Evolutionary conservation across 1,284 basidiomycete species (phyloP).

Genomic region (Psilocybe mexicana): DNA sequence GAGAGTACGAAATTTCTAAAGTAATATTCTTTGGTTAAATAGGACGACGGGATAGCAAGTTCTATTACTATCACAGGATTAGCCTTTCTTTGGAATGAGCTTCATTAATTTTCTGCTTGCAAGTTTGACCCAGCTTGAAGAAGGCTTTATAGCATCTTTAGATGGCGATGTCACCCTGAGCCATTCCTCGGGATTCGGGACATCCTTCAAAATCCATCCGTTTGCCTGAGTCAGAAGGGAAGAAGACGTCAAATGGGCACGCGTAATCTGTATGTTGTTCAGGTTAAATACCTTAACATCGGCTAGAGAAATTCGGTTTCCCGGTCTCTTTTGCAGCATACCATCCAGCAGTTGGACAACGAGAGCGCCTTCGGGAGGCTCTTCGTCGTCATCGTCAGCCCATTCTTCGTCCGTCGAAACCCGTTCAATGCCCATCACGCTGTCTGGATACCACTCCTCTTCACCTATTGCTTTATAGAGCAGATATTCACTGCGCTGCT

Average conservation of each 20-base stretch:
- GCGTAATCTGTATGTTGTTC: background rate
- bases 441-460: constrained; percentile 66
- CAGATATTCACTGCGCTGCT: constrained; percentile 51
- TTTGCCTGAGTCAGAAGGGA: constrained; percentile 39
- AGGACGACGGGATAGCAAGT: too few relatives aligned
- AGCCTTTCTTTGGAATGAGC: constrained; percentile 19
- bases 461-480: constrained; percentile 78
- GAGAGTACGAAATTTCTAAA: too few relatives aligned
- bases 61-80: background rate
- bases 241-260: background rate
- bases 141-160: background rate
- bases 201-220: constrained; percentile 65
- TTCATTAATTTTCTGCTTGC: constrained; percentile 22
- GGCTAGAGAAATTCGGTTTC: constrained; percentile 69
- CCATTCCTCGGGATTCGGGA: constrained; percentile 69
- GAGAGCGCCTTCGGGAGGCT: constrained; percentile 46
- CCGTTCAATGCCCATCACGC: constrained; percentile 67
- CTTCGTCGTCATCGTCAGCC: constrained; percentile 29
- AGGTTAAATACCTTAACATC: constrained; percentile 66
- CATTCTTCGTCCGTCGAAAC: constrained; percentile 56
- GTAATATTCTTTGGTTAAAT: too few relatives aligned
- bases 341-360: constrained; percentile 67
- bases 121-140: constrained; percentile 19
- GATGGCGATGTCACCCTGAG: constrained; percentile 63
- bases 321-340: constrained; percentile 80